A percentile compares a stretch with the other conserved stretches of the same genome.
phyloP scores from a whole-genome alignment of 495 filamentous ascomycete genomes.

The Annulohypoxylon nitens region DNA sequence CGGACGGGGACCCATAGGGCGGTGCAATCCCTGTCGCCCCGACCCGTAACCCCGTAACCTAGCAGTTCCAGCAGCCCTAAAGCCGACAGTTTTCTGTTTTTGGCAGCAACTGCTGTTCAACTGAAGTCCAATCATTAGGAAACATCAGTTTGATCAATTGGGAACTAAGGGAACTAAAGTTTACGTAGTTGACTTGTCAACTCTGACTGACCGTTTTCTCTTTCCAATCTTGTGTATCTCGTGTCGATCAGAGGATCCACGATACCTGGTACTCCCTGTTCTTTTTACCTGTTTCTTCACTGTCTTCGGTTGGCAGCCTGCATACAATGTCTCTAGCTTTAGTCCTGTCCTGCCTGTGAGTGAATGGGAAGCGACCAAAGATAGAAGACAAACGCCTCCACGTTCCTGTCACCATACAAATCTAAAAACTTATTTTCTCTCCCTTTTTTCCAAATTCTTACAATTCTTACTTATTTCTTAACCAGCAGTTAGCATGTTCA shows the following conservation, averaged over 20 bases:
- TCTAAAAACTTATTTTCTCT: conserved; percentile 10
- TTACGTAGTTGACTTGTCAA: conserved; percentile 28
- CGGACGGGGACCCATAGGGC: conserved; percentile 10
- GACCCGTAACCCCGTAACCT: conserved; percentile 30
- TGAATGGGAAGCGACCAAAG: conserved; percentile 22
- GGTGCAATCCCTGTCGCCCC: conserved; percentile 34
- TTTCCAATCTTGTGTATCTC: conserved; percentile 28
- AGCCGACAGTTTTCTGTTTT: conserved; percentile 37
- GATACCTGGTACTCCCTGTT: conserved; percentile 32
- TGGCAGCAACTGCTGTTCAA: conserved; percentile 31
- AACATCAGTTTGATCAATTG: conserved; percentile 19
- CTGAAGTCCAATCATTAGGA: conserved; percentile 34
- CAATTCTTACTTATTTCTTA: background rate
- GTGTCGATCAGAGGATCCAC: conserved; percentile 44
- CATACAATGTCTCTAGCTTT: conserved; percentile 42
- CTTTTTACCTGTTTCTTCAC: conserved; percentile 7
- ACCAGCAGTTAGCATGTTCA: background rate
- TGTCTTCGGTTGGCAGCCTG: conserved; percentile 42
- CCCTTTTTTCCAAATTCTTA: conserved; percentile 7
- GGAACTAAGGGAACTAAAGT: conserved; percentile 13
- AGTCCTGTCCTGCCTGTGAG: background rate
- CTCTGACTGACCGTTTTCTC: conserved; percentile 37
- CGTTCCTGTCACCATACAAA: conserved; percentile 30
- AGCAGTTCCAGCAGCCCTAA: background rate
- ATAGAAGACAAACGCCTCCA: conserved; percentile 42